Conservation (phyloP, 176 grass and related monocot species). For the Chloris gayana region DNA sequence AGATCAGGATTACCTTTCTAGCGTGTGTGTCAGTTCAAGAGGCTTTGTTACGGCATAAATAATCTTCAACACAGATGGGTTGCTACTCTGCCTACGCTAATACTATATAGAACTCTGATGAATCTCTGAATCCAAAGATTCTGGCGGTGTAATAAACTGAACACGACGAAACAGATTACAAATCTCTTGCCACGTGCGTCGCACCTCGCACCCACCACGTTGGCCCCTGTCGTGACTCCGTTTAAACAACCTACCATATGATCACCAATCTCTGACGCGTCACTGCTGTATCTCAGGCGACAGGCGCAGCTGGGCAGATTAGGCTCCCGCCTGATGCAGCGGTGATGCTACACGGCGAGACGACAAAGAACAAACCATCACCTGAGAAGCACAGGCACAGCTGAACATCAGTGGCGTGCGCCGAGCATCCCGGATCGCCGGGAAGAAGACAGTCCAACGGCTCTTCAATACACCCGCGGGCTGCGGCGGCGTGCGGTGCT, state of each 20-base stretch:
- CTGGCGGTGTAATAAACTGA: background rate
- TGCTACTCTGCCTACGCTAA: no score
- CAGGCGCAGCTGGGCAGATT: conserved; percentile 1
- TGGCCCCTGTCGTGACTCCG: background rate
- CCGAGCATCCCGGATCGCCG: background rate
- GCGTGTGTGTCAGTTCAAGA: background rate
- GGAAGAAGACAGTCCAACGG: background rate
- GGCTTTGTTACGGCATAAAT: background rate
- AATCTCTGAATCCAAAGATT: background rate
- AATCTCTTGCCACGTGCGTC: background rate
- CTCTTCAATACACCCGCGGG: background rate
- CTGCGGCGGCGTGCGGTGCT: background rate
- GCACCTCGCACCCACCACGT: background rate
- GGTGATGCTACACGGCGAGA: background rate
- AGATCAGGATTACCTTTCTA: background rate
- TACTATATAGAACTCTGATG: background rate
- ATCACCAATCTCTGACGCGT: background rate
- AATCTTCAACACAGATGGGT: conserved; percentile 1
- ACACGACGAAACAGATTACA: background rate
- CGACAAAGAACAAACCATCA: background rate
- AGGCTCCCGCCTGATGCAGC: background rate
- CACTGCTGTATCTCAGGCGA: background rate
- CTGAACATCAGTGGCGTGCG: background rate
- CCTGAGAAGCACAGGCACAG: conserved; percentile 4
- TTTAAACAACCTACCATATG: background rate